Conservation (phyloP, 768 basidiomycete species). For the Lentinula sp. region DNA sequence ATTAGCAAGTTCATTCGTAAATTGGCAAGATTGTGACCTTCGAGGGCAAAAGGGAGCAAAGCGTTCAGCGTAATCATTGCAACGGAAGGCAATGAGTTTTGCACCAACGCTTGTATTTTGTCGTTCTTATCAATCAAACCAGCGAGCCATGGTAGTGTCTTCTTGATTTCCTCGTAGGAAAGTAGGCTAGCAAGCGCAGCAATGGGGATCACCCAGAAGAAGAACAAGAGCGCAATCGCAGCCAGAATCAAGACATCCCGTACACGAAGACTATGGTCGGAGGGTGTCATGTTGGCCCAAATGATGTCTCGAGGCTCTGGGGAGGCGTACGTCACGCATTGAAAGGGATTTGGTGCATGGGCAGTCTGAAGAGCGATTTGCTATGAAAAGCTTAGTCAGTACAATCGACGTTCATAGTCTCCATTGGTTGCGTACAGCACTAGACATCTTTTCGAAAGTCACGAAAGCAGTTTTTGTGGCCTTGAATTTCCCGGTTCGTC, state of each 20-base stretch:
- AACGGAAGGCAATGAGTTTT: slow-evolving; percentile 89
- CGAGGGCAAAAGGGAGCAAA: slow-evolving; percentile 79
- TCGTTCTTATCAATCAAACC: slow-evolving; percentile 77
- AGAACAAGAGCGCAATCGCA: slow-evolving; percentile 67
- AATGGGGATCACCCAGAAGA: slow-evolving; percentile 92
- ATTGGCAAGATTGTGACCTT: slow-evolving; percentile 42
- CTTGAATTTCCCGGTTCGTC: slow-evolving; percentile 68
- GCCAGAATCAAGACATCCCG: slow-evolving; percentile 69
- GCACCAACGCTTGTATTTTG: slow-evolving; percentile 79
- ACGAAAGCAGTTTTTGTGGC: slow-evolving; percentile 88
- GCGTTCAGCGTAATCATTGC: slow-evolving; percentile 91
- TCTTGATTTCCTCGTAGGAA: slow-evolving; percentile 92
- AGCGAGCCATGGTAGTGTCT: slow-evolving; percentile 83
- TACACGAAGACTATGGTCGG: slow-evolving; percentile 47
- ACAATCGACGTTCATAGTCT: not conserved
- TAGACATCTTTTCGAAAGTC: slow-evolving; percentile 94
- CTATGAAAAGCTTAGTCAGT: slow-evolving; percentile 22
- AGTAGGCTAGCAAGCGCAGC: slow-evolving; percentile 80
- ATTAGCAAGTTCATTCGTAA: slow-evolving; percentile 3
- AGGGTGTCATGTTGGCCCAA: slow-evolving; percentile 84
- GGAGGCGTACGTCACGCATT: slow-evolving; percentile 66
- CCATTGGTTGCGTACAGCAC: slow-evolving; percentile 53
- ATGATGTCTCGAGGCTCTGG: slow-evolving; percentile 96
- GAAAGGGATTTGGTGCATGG: slow-evolving; percentile 62
- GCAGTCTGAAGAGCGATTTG: slow-evolving; percentile 89